Evolutionary conservation across 441 rosid genomes (phyloP).

Genomic region (Omphalea diandra): DNA sequence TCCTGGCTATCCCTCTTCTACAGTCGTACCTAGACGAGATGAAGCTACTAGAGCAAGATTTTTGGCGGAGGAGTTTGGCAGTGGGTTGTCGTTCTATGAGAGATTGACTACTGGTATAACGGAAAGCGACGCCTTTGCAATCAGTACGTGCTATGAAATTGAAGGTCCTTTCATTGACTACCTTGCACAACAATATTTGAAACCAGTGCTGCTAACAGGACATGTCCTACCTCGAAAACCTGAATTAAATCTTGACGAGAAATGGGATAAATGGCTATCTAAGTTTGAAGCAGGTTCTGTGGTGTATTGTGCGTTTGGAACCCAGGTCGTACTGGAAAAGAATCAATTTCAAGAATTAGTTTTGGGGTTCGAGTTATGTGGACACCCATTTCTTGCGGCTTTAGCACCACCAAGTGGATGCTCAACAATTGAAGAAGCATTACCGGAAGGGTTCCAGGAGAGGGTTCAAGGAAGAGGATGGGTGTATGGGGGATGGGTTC

Average conservation of each 20-base stretch:
- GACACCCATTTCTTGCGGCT: constrained; percentile 29
- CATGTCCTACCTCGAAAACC: constrained; percentile 11
- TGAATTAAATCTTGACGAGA: background rate
- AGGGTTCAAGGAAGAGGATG: constrained; percentile 29
- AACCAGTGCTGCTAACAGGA: constrained; percentile 21
- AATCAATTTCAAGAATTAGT: constrained; percentile 31
- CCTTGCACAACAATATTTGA: constrained; percentile 6
- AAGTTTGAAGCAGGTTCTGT: constrained; percentile 19
- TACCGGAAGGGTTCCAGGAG: constrained; percentile 27
- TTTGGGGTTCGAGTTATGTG: constrained; percentile 32
- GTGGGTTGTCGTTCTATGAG: constrained; percentile 1
- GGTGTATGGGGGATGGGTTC: constrained; percentile 40
- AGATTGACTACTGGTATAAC: background rate
- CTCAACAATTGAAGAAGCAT: constrained; percentile 27
- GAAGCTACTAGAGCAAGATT: background rate
- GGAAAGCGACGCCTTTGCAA: constrained; percentile 16
- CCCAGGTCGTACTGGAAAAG: constrained; percentile 26
- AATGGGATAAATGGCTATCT: constrained; percentile 16
- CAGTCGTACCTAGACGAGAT: background rate
- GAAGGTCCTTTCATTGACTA: constrained; percentile 25
- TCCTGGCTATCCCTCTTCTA: background rate
- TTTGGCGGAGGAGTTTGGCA: background rate
- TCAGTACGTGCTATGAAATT: constrained; percentile 24
- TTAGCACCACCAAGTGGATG: constrained; percentile 30
- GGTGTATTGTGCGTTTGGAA: constrained; percentile 36